These are phyloP conservation scores for Ilyonectria mors-panacis DNA, from an alignment of 2,329 filamentous ascomycete species.

Conservation along the genomic window DNA sequence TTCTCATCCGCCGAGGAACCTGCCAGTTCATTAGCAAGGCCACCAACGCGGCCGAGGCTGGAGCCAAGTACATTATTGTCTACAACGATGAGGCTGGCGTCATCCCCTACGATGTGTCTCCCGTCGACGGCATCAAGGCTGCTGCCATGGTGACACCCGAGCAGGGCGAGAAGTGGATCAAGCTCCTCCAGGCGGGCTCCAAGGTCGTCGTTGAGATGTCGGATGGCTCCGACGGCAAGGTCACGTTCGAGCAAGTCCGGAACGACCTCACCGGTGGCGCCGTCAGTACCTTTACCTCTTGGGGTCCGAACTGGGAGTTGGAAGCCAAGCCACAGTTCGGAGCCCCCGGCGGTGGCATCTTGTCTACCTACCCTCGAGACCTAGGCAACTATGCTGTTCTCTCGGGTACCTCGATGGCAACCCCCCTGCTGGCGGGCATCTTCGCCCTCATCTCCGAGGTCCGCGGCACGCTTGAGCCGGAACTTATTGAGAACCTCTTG, in stretches of 20 bases:
- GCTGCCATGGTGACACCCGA: slow-evolving; percentile 59
- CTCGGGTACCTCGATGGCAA: slow-evolving; percentile 74
- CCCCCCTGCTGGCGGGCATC: slow-evolving; percentile 69
- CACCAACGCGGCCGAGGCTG: slow-evolving; percentile 65
- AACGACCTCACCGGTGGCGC: slow-evolving; percentile 66
- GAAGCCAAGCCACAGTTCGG: slow-evolving; percentile 70
- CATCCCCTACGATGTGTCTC: slow-evolving; percentile 51
- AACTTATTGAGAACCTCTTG: slow-evolving; percentile 64
- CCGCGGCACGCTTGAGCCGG: slow-evolving; percentile 66
- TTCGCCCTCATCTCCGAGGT: slow-evolving; percentile 68
- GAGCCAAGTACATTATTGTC: slow-evolving; percentile 73
- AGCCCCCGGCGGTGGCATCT: slow-evolving; percentile 70
- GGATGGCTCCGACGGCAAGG: slow-evolving; percentile 55
- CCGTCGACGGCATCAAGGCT: slow-evolving; percentile 52
- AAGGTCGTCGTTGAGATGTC: slow-evolving; percentile 62
- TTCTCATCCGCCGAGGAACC: slow-evolving; percentile 71
- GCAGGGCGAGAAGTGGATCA: slow-evolving; percentile 62
- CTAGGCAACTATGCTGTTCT: slow-evolving; percentile 66
- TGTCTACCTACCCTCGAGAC: slow-evolving; percentile 68
- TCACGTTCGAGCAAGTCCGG: slow-evolving; percentile 50
- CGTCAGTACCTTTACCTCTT: slow-evolving; percentile 68
- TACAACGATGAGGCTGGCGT: slow-evolving; percentile 68
- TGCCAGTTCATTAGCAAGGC: slow-evolving; percentile 71
- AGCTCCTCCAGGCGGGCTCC: slow-evolving; percentile 59
- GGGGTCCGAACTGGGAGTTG: slow-evolving; percentile 74